Conservation (phyloP, 129 eudicot genomes). For the Ambrosia artemisiifolia region DNA sequence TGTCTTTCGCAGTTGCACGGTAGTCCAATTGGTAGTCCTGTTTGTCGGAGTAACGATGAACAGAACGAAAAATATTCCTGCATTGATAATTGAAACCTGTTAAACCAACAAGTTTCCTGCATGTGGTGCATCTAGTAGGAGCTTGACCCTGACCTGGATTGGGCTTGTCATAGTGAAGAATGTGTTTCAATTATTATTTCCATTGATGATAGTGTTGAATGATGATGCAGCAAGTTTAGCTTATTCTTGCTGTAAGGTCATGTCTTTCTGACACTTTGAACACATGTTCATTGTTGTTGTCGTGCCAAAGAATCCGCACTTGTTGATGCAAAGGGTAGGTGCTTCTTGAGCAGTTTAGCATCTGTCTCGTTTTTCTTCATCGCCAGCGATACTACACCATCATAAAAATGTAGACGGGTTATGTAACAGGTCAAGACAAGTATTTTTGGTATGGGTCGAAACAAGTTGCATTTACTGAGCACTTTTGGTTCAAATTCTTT, state of each 20-base stretch:
- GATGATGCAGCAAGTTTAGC: conserved; percentile 72
- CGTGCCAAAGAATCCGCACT: conserved; percentile 75
- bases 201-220: conserved; percentile 48
- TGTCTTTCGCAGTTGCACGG: conserved; percentile 49
- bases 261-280: conserved; percentile 75
- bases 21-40: conserved; percentile 66
- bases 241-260: conserved; percentile 59
- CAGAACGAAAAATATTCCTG: conserved; percentile 51
- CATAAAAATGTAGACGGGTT: neutral
- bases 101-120: conserved; percentile 62
- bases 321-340: conserved; percentile 55
- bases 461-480: neutral
- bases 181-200: conserved; percentile 13
- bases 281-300: conserved; percentile 81
- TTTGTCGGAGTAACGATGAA: conserved; percentile 66
- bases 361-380: conserved; percentile 68
- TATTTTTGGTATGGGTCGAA: neutral
- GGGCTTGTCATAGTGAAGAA: conserved; percentile 24
- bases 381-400: conserved; percentile 31
- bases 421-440: too few species aligned
- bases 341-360: conserved; percentile 67
- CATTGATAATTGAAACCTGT: conserved; percentile 67
- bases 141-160: conserved; percentile 6
- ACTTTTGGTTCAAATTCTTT: too few species aligned
- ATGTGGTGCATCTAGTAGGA: conserved; percentile 47